Conservation (phyloP, 768 basidiomycete species). For the Trametes cubensis region DNA sequence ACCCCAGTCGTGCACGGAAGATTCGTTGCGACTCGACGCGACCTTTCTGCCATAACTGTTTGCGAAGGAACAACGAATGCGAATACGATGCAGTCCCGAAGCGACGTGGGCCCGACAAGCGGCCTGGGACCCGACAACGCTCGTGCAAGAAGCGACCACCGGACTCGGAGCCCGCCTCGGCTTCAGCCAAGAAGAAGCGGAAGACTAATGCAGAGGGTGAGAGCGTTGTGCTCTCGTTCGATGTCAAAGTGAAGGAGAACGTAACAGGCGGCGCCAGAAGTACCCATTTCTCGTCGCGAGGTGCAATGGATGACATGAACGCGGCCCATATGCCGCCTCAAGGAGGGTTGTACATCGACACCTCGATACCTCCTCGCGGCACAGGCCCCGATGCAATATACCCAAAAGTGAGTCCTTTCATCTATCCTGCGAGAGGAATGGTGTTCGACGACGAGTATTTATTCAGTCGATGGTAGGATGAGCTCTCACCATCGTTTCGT, state of each 20-base stretch:
- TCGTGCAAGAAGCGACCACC: constrained; percentile 80
- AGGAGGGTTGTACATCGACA: constrained; percentile 30
- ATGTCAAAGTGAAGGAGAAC: constrained; percentile 43
- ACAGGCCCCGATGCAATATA: constrained; percentile 32
- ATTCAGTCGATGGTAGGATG: constrained; percentile 36
- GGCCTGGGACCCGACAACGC: constrained; percentile 80
- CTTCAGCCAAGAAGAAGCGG: constrained; percentile 38
- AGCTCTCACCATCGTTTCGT: constrained; percentile 29
- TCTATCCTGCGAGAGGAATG: constrained; percentile 22
- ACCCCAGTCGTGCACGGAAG: constrained; percentile 76
- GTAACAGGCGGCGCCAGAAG: constrained; percentile 33
- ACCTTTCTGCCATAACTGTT: constrained; percentile 81
- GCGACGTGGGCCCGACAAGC: constrained; percentile 84
- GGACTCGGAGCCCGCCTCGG: constrained; percentile 38
- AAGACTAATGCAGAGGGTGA: constrained; percentile 32
- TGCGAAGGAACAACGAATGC: constrained; percentile 75
- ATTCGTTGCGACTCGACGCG: constrained; percentile 85
- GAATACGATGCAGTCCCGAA: constrained; percentile 81
- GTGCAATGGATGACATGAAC: constrained; percentile 27
- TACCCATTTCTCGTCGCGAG: constrained; percentile 24
- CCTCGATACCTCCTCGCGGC: constrained; percentile 27
- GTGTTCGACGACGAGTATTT: constrained; percentile 33
- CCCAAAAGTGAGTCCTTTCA: constrained; percentile 32
- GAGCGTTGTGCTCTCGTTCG: constrained; percentile 29
- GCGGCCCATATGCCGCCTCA: constrained; percentile 25